These are phyloP conservation scores for Solanum paucissectum DNA, from an alignment of 257 asterid species.

Conservation along the genomic window DNA sequence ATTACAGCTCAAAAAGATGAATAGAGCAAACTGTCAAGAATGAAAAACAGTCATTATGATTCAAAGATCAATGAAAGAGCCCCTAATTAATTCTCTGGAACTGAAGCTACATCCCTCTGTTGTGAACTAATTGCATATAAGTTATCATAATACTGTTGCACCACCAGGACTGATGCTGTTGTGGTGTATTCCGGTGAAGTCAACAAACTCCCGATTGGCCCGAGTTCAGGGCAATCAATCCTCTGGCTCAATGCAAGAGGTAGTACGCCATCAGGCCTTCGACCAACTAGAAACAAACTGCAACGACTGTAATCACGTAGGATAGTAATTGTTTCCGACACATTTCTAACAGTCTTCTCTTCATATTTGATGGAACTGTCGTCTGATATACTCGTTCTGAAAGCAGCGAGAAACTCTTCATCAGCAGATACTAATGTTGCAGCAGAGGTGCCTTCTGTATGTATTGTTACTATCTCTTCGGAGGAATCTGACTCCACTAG, in stretches of 20 bases:
- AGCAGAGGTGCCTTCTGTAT: not conserved
- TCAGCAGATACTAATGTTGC: slow-evolving; percentile 5
- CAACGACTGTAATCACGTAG: slow-evolving; percentile 15
- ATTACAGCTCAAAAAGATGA: not conserved
- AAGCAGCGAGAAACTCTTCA: slow-evolving; percentile 13
- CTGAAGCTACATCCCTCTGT: not conserved
- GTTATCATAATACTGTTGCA: slow-evolving; percentile 19
- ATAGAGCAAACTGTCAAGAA: not conserved
- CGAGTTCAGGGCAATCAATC: slow-evolving; percentile 31
- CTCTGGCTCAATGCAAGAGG: slow-evolving; percentile 9
- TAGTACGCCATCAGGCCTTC: slow-evolving; percentile 26
- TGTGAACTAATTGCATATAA: not conserved
- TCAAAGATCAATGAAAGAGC: not conserved
- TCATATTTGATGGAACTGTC: slow-evolving; percentile 14
- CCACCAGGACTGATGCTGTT: slow-evolving; percentile 35
- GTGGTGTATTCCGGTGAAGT: slow-evolving; percentile 17
- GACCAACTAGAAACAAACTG: slow-evolving; percentile 35
- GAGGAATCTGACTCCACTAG: slow-evolving; percentile 6
- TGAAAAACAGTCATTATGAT: not conserved
- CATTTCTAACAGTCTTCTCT: slow-evolving; percentile 8
- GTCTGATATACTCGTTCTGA: not conserved
- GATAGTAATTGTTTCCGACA: slow-evolving; percentile 4
- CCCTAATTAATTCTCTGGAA: not conserved
- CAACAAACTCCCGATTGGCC: slow-evolving; percentile 28
- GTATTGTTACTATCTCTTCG: slow-evolving; percentile 9